These are phyloP conservation scores for Aspergillus coremiiformis DNA, from an alignment of 495 filamentous ascomycete species.

Conservation along the genomic window DNA sequence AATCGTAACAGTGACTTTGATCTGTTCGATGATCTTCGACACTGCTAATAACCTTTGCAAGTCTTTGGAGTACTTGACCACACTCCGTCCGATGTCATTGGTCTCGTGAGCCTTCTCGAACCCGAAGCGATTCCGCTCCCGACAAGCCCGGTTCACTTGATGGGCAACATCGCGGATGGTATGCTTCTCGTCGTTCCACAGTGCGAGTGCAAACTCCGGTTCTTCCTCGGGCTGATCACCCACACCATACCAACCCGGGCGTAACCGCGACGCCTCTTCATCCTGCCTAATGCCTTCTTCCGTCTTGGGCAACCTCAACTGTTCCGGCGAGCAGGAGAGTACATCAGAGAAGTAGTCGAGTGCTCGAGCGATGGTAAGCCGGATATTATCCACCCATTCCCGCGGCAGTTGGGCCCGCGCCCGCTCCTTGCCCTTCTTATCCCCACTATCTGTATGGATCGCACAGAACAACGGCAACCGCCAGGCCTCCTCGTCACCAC, in stretches of 20 bases:
- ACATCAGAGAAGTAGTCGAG: slow-evolving; percentile 96
- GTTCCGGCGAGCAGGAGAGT: slow-evolving; percentile 93
- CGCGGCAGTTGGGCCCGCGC: slow-evolving; percentile 50
- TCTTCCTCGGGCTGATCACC: slow-evolving; percentile 48
- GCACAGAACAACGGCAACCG: slow-evolving; percentile 78
- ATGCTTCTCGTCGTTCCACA: slow-evolving; percentile 99
- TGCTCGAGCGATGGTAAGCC: slow-evolving; percentile 73
- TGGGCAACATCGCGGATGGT: slow-evolving; percentile 85
- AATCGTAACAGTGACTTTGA: slow-evolving; percentile 93
- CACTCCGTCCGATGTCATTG: slow-evolving; percentile 75
- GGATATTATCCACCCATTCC: slow-evolving; percentile 66
- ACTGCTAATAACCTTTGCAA: slow-evolving; percentile 63
- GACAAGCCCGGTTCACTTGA: slow-evolving; percentile 86
- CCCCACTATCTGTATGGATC: slow-evolving; percentile 68
- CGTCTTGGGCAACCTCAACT: slow-evolving; percentile 78
- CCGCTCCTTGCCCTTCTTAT: slow-evolving; percentile 57
- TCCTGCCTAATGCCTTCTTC: slow-evolving; percentile 71
- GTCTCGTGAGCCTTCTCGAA: slow-evolving; percentile 74
- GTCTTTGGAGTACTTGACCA: slow-evolving; percentile 67
- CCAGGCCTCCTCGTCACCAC: slow-evolving; percentile 94
- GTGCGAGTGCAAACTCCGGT: slow-evolving; percentile 74
- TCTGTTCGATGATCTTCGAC: slow-evolving; percentile 80
- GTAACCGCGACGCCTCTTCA: slow-evolving; percentile 70
- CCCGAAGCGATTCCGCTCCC: slow-evolving; percentile 59
- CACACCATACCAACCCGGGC: slow-evolving; percentile 62